A percentile compares a stretch with the other conserved stretches of the same genome.
Conservation (phyloP, 2,329 filamentous ascomycete genomes). For the Thelonectria blattea region DNA sequence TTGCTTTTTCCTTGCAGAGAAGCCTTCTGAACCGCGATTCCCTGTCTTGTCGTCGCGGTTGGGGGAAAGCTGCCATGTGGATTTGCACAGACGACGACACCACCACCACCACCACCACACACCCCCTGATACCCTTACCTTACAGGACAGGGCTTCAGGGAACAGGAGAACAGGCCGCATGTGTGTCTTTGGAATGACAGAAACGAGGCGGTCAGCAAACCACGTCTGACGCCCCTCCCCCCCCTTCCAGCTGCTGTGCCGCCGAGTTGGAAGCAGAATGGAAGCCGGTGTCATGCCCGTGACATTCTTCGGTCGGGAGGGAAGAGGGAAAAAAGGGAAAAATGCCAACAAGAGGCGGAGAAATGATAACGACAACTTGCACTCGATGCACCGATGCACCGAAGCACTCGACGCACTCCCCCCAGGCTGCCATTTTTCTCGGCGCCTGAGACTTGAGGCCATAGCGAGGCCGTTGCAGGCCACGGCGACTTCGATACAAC, state of each 20-base stretch:
- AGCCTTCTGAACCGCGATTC: conserved; percentile 2
- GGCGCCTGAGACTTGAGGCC: background rate
- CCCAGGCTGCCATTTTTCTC: background rate
- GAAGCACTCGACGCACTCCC: background rate
- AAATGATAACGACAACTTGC: background rate
- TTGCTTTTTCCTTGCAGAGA: background rate
- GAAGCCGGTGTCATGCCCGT: background rate
- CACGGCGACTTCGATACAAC: background rate
- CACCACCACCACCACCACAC: background rate
- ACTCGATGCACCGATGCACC: background rate
- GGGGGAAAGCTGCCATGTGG: background rate
- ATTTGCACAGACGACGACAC: background rate
- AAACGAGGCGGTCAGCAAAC: too few relatives aligned
- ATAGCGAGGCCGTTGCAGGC: background rate
- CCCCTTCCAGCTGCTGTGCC: background rate
- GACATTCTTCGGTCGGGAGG: background rate
- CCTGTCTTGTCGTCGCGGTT: conserved; percentile 4
- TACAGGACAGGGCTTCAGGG: too few relatives aligned
- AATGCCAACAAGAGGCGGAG: background rate
- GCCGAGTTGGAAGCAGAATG: background rate
- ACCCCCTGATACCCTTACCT: background rate
- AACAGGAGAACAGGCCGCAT: too few relatives aligned
- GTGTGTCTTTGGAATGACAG: too few relatives aligned
- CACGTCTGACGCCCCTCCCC: background rate
- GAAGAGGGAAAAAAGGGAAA: background rate